A percentile compares a stretch with the other conserved stretches of the same genome.
phyloP scores from a whole-genome alignment of 2,329 filamentous ascomycete genomes.

The Fusarium sulawesiense region DNA sequence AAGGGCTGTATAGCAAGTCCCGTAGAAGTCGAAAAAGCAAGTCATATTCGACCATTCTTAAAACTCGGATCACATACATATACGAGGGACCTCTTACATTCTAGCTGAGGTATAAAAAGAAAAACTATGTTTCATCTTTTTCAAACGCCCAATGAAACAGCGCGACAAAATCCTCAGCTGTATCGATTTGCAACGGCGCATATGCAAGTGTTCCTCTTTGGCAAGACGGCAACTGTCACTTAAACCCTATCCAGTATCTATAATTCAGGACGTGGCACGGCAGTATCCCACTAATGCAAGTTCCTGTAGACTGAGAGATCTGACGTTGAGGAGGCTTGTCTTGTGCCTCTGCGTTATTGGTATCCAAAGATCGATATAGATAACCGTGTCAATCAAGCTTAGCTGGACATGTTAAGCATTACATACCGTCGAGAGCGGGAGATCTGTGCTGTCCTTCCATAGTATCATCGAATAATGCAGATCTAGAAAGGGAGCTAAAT shows the following conservation, averaged over 20 bases:
- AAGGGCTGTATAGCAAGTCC: background rate
- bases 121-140: background rate
- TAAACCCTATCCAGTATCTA: background rate
- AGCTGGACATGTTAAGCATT: background rate
- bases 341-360: background rate
- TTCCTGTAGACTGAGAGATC: background rate
- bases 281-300: background rate
- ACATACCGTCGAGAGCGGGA: background rate
- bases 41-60: background rate
- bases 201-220: background rate
- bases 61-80: background rate
- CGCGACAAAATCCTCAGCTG: background rate
- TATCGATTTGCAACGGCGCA: background rate
- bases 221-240: background rate
- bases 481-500: background rate
- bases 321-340: background rate
- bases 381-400: background rate
- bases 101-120: background rate
- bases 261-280: background rate
- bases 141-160: background rate
- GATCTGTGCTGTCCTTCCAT: background rate
- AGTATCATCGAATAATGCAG: background rate
- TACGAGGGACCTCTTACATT: background rate
- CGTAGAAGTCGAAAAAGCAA: background rate
- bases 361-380: conserved; percentile 3